phyloP scores from a whole-genome alignment of 176 grass and related monocot genomes.

The Areca catechu region DNA sequence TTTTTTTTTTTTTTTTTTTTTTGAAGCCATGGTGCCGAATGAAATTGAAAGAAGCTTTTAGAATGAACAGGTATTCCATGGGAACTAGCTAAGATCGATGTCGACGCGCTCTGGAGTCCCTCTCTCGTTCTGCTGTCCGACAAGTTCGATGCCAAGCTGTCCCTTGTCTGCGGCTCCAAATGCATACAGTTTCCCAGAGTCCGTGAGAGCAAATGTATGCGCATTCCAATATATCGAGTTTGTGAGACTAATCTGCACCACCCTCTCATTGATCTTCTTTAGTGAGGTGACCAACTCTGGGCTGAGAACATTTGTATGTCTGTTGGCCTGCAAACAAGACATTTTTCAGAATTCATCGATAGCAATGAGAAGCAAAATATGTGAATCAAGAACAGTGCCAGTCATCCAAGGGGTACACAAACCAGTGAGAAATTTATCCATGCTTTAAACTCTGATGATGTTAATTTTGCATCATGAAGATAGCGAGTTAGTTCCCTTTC shows the following conservation, averaged over 20 bases:
- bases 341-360: too few species aligned
- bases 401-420: too few species aligned
- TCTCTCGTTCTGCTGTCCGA: slow-evolving; percentile 65
- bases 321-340: slow-evolving; percentile 55
- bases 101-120: slow-evolving; percentile 53
- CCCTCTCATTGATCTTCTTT: slow-evolving; percentile 35
- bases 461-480: too few species aligned
- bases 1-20: too few species aligned
- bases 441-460: too few species aligned
- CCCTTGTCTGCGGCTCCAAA: slow-evolving; percentile 81
- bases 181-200: slow-evolving; percentile 67
- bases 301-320: slow-evolving; percentile 53
- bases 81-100: slow-evolving; percentile 49
- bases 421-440: too few species aligned
- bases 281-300: slow-evolving; percentile 75
- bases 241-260: slow-evolving; percentile 29
- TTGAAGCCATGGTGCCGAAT: too few species aligned
- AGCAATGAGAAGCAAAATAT: too few species aligned
- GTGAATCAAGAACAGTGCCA: too few species aligned
- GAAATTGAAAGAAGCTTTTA: neutral
- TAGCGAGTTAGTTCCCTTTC: too few species aligned
- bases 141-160: slow-evolving; percentile 71
- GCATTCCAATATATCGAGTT: slow-evolving; percentile 94
- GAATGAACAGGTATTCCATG: neutral
- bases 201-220: slow-evolving; percentile 82